phyloP scores from a whole-genome alignment of 2,329 filamentous ascomycete species.

The Nemania abortiva region DNA sequence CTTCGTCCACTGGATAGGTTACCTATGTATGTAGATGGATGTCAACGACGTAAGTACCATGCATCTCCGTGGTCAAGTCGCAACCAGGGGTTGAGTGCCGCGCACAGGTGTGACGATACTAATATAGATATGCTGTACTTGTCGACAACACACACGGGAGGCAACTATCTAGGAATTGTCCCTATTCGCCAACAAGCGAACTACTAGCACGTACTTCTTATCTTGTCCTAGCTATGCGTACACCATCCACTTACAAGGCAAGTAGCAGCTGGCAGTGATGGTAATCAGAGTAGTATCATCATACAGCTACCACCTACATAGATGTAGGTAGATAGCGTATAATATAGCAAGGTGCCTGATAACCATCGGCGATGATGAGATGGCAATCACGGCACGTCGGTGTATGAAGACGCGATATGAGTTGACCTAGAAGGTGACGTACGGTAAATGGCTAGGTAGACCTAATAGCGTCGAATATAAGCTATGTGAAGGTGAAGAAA shows the following conservation, averaged over 20 bases:
- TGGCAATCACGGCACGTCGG: background rate
- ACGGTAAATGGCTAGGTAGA: too few relatives aligned
- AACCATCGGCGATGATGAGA: constrained; percentile 1
- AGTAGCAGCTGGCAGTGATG: too few relatives aligned
- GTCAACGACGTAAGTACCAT: constrained; percentile 36
- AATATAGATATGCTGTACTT: too few relatives aligned
- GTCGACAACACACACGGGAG: background rate
- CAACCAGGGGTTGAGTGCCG: constrained; percentile 22
- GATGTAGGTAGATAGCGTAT: too few relatives aligned
- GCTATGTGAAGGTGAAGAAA: constrained; percentile 19
- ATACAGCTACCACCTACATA: too few relatives aligned
- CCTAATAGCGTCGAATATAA: constrained; percentile 15
- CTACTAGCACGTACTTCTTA: background rate
- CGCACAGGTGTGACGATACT: constrained; percentile 17
- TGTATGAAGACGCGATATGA: constrained; percentile 5
- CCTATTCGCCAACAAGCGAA: background rate
- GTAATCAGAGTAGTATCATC: too few relatives aligned
- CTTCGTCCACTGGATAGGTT: background rate
- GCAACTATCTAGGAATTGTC: background rate
- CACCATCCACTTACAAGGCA: background rate
- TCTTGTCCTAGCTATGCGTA: background rate
- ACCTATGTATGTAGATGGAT: background rate
- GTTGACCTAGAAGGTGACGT: background rate
- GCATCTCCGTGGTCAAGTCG: constrained; percentile 27
- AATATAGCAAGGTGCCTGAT: background rate